Conservation (phyloP, 768 basidiomycete species). For the Termitomyces heimii region DNA sequence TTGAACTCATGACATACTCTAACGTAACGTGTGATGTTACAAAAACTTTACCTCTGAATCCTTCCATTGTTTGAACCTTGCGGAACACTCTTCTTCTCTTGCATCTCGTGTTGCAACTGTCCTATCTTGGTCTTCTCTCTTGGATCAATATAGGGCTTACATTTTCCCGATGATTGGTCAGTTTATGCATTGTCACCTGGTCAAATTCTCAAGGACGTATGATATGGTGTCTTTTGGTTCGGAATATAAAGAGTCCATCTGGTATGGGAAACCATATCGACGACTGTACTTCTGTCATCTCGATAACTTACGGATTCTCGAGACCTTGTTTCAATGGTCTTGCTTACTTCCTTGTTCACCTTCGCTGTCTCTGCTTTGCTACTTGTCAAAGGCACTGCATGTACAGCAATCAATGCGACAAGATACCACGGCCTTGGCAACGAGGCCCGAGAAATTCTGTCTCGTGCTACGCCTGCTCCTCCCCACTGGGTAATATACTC, state of each 20-base stretch:
- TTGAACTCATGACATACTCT: conserved; percentile 3
- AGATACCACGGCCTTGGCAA: conserved; percentile 22
- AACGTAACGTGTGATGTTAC: conserved; percentile 4
- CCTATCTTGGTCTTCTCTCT: background rate
- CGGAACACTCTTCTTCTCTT: background rate
- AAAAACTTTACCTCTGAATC: background rate
- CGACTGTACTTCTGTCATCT: background rate
- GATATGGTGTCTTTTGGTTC: background rate
- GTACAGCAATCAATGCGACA: conserved; percentile 15
- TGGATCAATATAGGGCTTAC: background rate
- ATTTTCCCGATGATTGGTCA: background rate
- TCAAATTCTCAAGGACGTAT: background rate
- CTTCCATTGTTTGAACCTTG: background rate
- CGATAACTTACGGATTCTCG: background rate
- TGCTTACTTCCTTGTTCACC: conserved; percentile 11
- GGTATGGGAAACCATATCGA: background rate
- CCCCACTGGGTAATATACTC: conserved; percentile 47
- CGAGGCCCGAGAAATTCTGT: conserved; percentile 25
- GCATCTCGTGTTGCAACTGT: background rate
- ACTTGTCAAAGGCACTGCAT: conserved; percentile 9
- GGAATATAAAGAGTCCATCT: conserved; percentile 4
- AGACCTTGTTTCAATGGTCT: conserved; percentile 8
- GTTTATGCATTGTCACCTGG: conserved; percentile 6
- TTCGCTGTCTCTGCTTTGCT: conserved; percentile 12
- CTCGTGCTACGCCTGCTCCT: conserved; percentile 34